These are phyloP conservation scores for Pelargonium cotyledonis DNA, from an alignment of 441 rosid genomes.

Conservation along the genomic window DNA sequence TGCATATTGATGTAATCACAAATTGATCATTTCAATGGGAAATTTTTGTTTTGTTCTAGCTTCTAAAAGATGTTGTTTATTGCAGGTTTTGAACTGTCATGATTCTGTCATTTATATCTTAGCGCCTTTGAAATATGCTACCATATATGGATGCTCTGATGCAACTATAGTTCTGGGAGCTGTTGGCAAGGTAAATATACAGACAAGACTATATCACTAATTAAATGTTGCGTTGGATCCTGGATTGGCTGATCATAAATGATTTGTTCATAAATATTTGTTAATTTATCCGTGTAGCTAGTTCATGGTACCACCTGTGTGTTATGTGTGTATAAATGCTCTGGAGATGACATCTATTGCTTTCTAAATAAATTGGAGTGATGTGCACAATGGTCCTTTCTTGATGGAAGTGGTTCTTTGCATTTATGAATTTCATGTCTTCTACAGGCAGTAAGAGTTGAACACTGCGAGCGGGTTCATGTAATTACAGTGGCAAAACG, in stretches of 20 bases:
- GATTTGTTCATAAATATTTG: background rate
- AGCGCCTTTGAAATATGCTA: slow-evolving; percentile 89
- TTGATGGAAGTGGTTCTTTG: slow-evolving; percentile 1
- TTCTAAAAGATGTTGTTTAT: slow-evolving; percentile 10
- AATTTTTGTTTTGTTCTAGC: background rate
- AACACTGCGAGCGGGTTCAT: slow-evolving; percentile 98
- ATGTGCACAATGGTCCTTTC: background rate
- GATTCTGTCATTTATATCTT: slow-evolving; percentile 90
- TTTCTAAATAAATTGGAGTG: background rate
- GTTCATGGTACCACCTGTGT: background rate
- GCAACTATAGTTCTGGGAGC: slow-evolving; percentile 96
- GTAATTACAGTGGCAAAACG: slow-evolving; percentile 82
- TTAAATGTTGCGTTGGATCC: background rate
- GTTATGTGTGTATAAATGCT: background rate
- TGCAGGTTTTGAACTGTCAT: slow-evolving; percentile 92
- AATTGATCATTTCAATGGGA: background rate
- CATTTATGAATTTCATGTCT: slow-evolving; percentile 15
- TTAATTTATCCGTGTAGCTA: background rate
- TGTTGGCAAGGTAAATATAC: slow-evolving; percentile 76
- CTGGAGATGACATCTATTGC: background rate
- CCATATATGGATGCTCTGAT: slow-evolving; percentile 94
- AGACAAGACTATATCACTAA: background rate
- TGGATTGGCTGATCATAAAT: background rate
- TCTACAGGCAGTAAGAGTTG: slow-evolving; percentile 79
- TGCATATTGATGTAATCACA: background rate